These are phyloP conservation scores for Musa schizocarpa DNA, from an alignment of 176 grass and related monocot genomes.

Conservation along the genomic window DNA sequence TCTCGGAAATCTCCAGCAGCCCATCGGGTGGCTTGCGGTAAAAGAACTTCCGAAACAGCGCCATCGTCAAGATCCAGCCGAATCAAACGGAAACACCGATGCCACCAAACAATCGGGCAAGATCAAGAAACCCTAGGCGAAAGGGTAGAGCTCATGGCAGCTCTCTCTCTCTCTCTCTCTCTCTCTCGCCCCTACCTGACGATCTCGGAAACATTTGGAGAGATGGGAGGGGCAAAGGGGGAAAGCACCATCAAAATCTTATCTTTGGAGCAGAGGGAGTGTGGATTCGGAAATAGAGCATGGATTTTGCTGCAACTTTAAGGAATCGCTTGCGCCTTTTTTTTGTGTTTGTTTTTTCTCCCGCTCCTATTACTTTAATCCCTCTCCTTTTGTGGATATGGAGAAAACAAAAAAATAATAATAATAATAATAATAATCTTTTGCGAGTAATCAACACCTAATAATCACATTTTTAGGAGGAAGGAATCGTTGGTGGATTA, in stretches of 20 bases:
- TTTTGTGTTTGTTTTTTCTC: not conserved
- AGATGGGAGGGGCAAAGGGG: not conserved
- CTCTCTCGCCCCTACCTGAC: too few species aligned
- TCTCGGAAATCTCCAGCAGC: conserved; percentile 89
- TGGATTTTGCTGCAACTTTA: conserved; percentile 47
- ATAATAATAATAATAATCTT: not conserved
- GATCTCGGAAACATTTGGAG: not conserved
- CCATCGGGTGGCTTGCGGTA: conserved; percentile 97
- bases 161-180: too few species aligned
- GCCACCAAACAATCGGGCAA: conserved; percentile 7
- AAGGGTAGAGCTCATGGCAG: not conserved
- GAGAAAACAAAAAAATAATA: not conserved
- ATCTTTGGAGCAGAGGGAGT: conserved; percentile 16
- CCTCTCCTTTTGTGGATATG: conserved; percentile 3
- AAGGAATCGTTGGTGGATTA: not conserved
- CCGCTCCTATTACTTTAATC: conserved; percentile 1
- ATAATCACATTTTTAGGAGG: not conserved
- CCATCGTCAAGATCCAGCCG: conserved; percentile 51
- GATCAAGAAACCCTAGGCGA: conserved; percentile 1
- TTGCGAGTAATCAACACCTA: not conserved
- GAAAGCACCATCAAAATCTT: conserved; percentile 9
- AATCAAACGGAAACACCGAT: conserved; percentile 9
- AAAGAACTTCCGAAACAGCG: conserved; percentile 97
- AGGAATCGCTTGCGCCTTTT: conserved; percentile 31
- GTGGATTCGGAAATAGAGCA: conserved; percentile 18